phyloP scores from a whole-genome alignment of 768 basidiomycete genomes.

The Boletus fagicola region DNA sequence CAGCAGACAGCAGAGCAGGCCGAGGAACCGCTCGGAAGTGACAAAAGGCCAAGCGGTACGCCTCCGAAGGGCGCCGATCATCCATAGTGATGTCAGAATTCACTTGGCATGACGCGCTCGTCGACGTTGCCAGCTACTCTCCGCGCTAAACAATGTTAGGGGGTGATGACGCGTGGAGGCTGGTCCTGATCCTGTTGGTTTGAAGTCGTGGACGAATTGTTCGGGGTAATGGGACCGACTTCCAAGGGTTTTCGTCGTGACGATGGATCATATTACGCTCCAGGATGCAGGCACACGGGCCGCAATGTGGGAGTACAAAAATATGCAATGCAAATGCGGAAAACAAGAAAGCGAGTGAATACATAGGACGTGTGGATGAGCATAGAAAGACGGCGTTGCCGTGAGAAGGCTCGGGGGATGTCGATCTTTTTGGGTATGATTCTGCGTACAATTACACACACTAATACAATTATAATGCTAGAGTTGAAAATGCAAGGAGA shows the following conservation, averaged over 20 bases:
- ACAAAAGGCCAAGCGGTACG: background rate
- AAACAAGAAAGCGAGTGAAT: constrained; percentile 6
- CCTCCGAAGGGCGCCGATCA: background rate
- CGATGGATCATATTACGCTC: constrained; percentile 4
- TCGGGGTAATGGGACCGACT: background rate
- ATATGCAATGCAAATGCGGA: constrained; percentile 7
- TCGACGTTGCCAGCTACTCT: background rate
- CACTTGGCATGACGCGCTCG: background rate
- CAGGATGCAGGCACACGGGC: background rate
- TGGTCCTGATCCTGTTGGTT: constrained; percentile 7
- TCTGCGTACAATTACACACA: constrained; percentile 27
- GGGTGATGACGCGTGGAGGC: background rate
- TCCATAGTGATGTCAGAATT: background rate
- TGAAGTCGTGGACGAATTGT: background rate
- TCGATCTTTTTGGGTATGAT: constrained; percentile 11
- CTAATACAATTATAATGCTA: constrained; percentile 26
- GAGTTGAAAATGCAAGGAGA: constrained; percentile 1
- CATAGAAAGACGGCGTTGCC: background rate
- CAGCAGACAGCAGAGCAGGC: background rate
- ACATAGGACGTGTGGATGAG: constrained; percentile 10
- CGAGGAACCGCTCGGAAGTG: background rate
- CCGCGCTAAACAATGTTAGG: background rate
- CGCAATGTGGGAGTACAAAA: constrained; percentile 4
- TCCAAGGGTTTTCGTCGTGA: background rate
- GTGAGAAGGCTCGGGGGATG: constrained; percentile 4